Evolutionary conservation across 169 alveolate species (phyloP).

Genomic region (Plasmodium gallinaceum): DNA sequence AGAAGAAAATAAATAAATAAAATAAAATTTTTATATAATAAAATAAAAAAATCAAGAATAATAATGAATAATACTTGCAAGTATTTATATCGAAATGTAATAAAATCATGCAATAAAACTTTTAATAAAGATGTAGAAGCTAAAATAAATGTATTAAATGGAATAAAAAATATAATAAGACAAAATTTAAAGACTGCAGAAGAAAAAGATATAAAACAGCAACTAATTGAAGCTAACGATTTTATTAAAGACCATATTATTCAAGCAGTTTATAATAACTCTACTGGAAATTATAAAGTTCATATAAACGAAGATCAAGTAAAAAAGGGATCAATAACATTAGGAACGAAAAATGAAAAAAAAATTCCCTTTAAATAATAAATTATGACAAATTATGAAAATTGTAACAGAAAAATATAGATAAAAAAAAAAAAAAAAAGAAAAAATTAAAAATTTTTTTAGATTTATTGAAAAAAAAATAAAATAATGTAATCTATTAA

Average conservation of each 20-base stretch:
- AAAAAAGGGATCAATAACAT: slow-evolving; percentile 49
- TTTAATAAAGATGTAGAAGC: slow-evolving; percentile 68
- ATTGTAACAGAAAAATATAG: too few species aligned
- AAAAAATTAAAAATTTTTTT: too few species aligned
- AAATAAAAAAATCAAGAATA: neutral
- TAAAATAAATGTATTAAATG: slow-evolving; percentile 39
- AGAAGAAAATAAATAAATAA: too few species aligned
- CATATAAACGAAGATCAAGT: slow-evolving; percentile 64
- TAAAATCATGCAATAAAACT: slow-evolving; percentile 50
- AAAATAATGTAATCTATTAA: too few species aligned
- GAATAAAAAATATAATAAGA: slow-evolving; percentile 62
- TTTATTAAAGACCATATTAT: slow-evolving; percentile 59
- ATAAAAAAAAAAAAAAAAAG: too few species aligned
- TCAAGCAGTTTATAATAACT: slow-evolving; percentile 69
- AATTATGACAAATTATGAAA: too few species aligned
- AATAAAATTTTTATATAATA: neutral
- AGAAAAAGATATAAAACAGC: slow-evolving; percentile 64
- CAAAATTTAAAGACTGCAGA: slow-evolving; percentile 43
- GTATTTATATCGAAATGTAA: slow-evolving; percentile 27
- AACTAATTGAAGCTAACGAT: slow-evolving; percentile 66
- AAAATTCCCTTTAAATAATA: slow-evolving; percentile 12
- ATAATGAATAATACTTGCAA: slow-evolving; percentile 41
- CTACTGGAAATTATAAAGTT: slow-evolving; percentile 71
- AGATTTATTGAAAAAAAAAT: too few species aligned
- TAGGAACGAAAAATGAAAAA: slow-evolving; percentile 64